phyloP scores from a whole-genome alignment of 495 filamentous ascomycete species.

The Talaromyces liani region DNA sequence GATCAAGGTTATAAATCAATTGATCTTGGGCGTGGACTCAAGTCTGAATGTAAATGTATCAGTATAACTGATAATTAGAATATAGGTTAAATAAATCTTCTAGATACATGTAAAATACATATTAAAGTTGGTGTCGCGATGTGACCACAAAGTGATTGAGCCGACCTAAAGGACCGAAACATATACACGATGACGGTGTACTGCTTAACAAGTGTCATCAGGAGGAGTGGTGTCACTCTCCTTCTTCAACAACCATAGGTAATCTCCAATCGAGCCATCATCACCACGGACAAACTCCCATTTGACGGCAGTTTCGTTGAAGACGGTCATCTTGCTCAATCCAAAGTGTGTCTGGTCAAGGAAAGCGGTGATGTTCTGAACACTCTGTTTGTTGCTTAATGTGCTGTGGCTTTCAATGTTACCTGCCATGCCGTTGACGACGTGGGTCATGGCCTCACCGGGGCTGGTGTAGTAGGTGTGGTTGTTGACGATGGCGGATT shows the following conservation, averaged over 20 bases:
- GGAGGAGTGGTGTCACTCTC: not conserved
- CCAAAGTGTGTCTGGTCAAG: constrained; percentile 42
- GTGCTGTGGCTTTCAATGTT: constrained; percentile 38
- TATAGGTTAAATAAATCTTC: not conserved
- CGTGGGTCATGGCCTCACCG: constrained; percentile 39
- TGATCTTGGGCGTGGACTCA: not conserved
- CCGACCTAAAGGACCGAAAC: not conserved
- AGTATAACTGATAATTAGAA: not conserved
- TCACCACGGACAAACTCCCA: constrained; percentile 40
- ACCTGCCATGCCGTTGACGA: constrained; percentile 39
- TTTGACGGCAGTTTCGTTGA: constrained; percentile 31
- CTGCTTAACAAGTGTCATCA: not conserved
- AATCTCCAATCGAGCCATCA: constrained; percentile 35
- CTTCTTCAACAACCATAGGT: constrained; percentile 30
- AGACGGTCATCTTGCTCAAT: constrained; percentile 40
- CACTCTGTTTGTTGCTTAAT: constrained; percentile 21
- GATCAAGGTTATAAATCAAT: not conserved
- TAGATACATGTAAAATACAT: not conserved
- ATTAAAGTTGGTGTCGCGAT: not conserved
- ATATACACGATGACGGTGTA: too few relatives aligned
- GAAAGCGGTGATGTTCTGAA: constrained; percentile 36
- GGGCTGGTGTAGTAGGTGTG: constrained; percentile 36
- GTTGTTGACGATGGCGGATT: constrained; percentile 28
- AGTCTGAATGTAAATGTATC: not conserved
- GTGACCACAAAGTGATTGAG: not conserved